phyloP scores from a whole-genome alignment of 805 yeast species.

The Millerozyma miso region DNA sequence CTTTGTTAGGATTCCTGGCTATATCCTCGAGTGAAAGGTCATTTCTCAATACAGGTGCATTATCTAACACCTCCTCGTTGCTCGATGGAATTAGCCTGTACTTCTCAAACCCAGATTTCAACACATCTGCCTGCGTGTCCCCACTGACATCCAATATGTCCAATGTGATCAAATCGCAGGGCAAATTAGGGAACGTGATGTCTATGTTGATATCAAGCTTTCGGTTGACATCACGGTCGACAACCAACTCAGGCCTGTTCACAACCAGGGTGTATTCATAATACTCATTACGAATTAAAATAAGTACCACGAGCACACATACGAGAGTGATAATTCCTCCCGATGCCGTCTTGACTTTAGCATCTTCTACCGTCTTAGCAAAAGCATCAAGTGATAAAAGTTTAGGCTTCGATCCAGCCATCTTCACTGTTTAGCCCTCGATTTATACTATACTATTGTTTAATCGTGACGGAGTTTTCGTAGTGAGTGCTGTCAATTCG shows the following conservation, averaged over 20 bases:
- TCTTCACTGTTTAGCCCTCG: constrained; percentile 1
- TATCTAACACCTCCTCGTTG: constrained; percentile 26
- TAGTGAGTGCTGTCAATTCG: not conserved
- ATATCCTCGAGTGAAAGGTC: constrained; percentile 22
- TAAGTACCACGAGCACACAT: constrained; percentile 56
- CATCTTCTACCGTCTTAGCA: constrained; percentile 91
- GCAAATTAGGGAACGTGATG: constrained; percentile 76
- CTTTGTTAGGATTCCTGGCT: constrained; percentile 29
- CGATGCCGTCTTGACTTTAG: constrained; percentile 77
- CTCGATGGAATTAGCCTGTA: constrained; percentile 55
- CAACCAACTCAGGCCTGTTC: constrained; percentile 79
- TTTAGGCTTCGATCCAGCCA: constrained; percentile 26
- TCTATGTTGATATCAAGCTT: constrained; percentile 78
- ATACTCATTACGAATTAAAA: constrained; percentile 73
- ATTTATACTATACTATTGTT: not conserved
- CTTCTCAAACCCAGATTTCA: constrained; percentile 67
- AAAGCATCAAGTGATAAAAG: constrained; percentile 79
- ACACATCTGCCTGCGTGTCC: constrained; percentile 70
- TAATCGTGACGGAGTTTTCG: not conserved
- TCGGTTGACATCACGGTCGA: constrained; percentile 75
- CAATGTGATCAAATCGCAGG: constrained; percentile 77
- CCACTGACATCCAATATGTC: constrained; percentile 91
- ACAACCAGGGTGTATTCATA: constrained; percentile 62
- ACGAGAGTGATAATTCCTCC: constrained; percentile 86
- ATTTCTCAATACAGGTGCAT: constrained; percentile 19